A percentile compares a stretch with the other conserved stretches of the same genome.
phyloP scores from a whole-genome alignment of 2,329 filamentous ascomycete genomes.

The Fusarium sp. region DNA sequence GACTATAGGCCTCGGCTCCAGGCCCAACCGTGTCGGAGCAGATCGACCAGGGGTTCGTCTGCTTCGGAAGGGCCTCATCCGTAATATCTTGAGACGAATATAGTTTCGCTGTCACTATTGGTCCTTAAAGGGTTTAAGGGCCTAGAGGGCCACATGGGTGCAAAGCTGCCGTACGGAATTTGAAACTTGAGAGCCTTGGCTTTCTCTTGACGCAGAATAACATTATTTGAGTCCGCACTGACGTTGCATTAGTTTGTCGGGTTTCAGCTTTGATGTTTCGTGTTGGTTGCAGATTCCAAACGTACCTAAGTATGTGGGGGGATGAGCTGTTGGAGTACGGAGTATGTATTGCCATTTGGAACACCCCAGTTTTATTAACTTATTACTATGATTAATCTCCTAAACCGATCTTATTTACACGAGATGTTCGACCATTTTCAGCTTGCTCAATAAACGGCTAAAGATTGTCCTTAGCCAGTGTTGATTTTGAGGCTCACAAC shows the following conservation, averaged over 20 bases:
- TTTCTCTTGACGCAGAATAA: neutral
- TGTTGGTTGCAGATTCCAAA: slow-evolving; percentile 24
- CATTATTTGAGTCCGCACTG: neutral
- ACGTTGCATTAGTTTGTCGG: neutral
- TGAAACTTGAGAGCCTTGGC: slow-evolving; percentile 10
- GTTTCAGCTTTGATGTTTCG: slow-evolving; percentile 23
- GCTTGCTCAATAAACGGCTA: neutral
- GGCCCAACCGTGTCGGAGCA: slow-evolving; percentile 18
- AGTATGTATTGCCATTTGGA: neutral
- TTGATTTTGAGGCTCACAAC: neutral
- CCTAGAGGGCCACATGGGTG: neutral
- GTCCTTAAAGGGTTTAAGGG: neutral
- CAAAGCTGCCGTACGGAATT: neutral
- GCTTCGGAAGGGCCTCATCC: slow-evolving; percentile 37
- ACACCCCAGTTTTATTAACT: neutral
- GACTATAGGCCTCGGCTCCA: slow-evolving; percentile 14
- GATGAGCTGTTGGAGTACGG: neutral
- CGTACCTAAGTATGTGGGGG: neutral
- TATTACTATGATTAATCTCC: neutral
- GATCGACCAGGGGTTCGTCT: slow-evolving; percentile 12
- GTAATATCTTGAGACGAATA: slow-evolving; percentile 28
- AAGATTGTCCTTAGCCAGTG: neutral
- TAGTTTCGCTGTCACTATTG: slow-evolving; percentile 28
- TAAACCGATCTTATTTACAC: neutral
- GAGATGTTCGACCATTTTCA: neutral